Evolutionary conservation across 495 filamentous ascomycete species (phyloP).

Genomic region (Aspergillus egyptiacus): DNA sequence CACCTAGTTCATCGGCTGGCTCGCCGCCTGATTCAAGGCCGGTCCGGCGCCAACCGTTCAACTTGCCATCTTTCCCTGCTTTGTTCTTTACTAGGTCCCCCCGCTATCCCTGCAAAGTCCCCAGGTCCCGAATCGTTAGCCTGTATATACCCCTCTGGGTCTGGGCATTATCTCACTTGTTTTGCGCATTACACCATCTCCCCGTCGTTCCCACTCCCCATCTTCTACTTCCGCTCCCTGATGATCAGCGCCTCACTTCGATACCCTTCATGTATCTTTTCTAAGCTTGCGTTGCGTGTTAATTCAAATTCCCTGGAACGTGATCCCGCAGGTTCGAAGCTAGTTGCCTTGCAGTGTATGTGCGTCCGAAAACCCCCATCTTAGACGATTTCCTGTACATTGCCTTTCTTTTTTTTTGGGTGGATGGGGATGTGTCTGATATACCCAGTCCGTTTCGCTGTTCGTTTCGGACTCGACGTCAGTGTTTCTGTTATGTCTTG

Average conservation of each 20-base stretch:
- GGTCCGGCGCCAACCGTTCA: slow-evolving; percentile 4
- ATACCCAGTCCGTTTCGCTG: slow-evolving; percentile 3
- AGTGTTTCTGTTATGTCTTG: not conserved
- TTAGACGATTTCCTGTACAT: not conserved
- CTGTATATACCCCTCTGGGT: slow-evolving; percentile 21
- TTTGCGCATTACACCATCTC: not conserved
- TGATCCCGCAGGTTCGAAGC: slow-evolving; percentile 29
- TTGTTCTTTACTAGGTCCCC: slow-evolving; percentile 4
- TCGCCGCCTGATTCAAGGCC: not conserved
- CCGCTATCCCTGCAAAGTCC: slow-evolving; percentile 2
- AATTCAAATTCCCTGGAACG: slow-evolving; percentile 8
- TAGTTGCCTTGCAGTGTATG: slow-evolving; percentile 12
- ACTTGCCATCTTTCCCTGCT: slow-evolving; percentile 5
- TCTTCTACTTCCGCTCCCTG: not conserved
- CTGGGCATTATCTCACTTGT: not conserved
- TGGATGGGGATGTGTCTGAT: slow-evolving; percentile 9
- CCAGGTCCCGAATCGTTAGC: slow-evolving; percentile 8
- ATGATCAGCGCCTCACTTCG: slow-evolving; percentile 20
- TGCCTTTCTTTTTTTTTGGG: not conserved
- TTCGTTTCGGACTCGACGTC: slow-evolving; percentile 8
- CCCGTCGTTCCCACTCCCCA: not conserved
- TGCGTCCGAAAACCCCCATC: not conserved
- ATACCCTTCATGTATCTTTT: slow-evolving; percentile 25
- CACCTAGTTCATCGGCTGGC: not conserved
- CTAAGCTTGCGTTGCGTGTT: slow-evolving; percentile 10